phyloP scores from a whole-genome alignment of 306 rosid species.

The Malus sieversii region DNA sequence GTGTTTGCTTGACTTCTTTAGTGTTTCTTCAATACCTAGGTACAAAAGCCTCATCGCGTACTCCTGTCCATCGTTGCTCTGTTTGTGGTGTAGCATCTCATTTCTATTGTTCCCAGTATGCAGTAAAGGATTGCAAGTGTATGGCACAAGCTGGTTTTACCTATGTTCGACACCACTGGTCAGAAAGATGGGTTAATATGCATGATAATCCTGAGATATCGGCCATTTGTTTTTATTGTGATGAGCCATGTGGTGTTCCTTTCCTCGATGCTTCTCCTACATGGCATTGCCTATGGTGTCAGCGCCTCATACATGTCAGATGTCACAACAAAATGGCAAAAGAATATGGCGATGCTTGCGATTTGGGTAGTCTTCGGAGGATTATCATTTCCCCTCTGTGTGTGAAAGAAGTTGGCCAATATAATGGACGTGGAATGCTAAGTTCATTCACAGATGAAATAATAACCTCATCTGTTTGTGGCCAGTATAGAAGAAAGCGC shows the following conservation, averaged over 20 bases:
- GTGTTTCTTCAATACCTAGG: constrained; percentile 56
- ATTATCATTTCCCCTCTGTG: constrained; percentile 53
- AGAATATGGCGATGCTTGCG: constrained; percentile 61
- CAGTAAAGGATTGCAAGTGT: constrained; percentile 71
- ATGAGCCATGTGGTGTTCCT: constrained; percentile 70
- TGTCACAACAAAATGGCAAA: constrained; percentile 55
- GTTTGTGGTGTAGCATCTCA: constrained; percentile 83
- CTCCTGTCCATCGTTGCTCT: constrained; percentile 67
- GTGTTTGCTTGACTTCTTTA: constrained; percentile 62
- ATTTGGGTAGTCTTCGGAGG: constrained; percentile 56
- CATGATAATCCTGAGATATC: constrained; percentile 60
- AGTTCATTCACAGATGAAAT: constrained; percentile 31
- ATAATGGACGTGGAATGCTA: constrained; percentile 21
- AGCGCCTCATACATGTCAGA: constrained; percentile 71
- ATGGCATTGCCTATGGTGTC: constrained; percentile 81
- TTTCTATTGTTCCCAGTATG: constrained; percentile 54
- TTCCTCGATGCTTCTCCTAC: constrained; percentile 71
- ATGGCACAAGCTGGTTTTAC: constrained; percentile 67
- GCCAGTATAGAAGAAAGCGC: constrained; percentile 47
- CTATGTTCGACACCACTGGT: constrained; percentile 68
- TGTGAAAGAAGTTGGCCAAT: constrained; percentile 53
- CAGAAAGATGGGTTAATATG: constrained; percentile 64
- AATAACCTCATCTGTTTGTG: constrained; percentile 40
- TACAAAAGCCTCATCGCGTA: constrained; percentile 31
- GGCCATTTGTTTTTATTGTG: constrained; percentile 58